Evolutionary conservation across 148 eudicot species (phyloP), one percentile per base, ranked within the genome.

Genomic region (Rhododendron vialii): DNA sequence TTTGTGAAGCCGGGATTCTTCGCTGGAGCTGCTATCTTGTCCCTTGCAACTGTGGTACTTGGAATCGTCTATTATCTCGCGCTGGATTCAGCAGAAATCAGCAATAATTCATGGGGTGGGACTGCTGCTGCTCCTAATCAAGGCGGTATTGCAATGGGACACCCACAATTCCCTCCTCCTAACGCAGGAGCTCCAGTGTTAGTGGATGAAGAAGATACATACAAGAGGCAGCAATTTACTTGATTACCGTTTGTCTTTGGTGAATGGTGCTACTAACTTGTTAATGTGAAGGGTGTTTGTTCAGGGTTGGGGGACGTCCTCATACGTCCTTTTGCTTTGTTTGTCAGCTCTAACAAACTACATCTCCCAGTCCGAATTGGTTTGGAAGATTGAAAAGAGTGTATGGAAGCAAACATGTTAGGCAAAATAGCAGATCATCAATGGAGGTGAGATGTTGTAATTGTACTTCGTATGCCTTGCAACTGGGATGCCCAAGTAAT

Each of bases 201-300:
- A 73, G 98, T 96, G 86, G 97, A 95, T 75, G 96, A 96, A 90
- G 96, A 96, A 90, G 99, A 96, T 87, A 94, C 99, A 17, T 94
- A 95, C 80, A 88, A 90, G 78, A 94, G 98, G 87, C 92, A 97
- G 55, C 95, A 95, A 79, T 88, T 91, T 48, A 79, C 95, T 85
- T 94, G 85, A 92, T 78, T 33, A 2, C 65, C 43, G 18, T 24
- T 12, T 43, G 65, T 22, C 45, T 17, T 38, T 6, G 4, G 36
- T 80, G 47, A 47, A 55, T 22, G 53, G 36, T 26, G 80, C 47
- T 76, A 7, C 1, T 38, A 33, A 33, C 41, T 74, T 35, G 7
- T 14, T 74, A 14, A 35, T 76, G 47, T 5, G 45, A 76, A 38
- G 79, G 14, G 79, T 24, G 18, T 75, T 75, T 22, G 24, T 24